Conservation (phyloP, 331 rosid genomes). For the Rhamnella rubrinervis region DNA sequence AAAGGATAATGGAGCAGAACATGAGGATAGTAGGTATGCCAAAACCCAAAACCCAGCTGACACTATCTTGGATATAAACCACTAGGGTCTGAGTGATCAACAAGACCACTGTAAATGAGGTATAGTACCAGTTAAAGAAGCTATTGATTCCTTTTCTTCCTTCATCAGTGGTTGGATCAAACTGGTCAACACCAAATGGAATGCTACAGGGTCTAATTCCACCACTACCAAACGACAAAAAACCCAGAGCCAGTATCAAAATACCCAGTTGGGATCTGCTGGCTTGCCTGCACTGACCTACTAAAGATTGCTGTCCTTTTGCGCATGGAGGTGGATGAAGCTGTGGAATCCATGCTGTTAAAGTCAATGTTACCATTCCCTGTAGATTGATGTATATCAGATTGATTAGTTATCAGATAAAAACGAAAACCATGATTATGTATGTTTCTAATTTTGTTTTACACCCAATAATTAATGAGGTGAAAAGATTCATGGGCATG, state of each 20-base stretch:
- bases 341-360: constrained; percentile 62
- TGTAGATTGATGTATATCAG: constrained; percentile 9
- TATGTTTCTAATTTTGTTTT: neutral
- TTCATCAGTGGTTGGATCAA: constrained; percentile 48
- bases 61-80: constrained; percentile 59
- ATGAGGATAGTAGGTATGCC: constrained; percentile 37
- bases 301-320: constrained; percentile 11
- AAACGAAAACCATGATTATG: neutral
- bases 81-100: constrained; percentile 43
- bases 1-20: constrained; percentile 30
- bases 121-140: constrained; percentile 61
- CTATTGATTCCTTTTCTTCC: constrained; percentile 60
- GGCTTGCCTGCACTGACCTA: constrained; percentile 37
- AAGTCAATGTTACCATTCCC: constrained; percentile 75
- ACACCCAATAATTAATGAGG: too few relatives aligned
- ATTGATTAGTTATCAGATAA: neutral
- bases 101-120: constrained; percentile 42
- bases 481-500: too few relatives aligned
- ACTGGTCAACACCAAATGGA: constrained; percentile 71
- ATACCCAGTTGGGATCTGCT: constrained; percentile 30
- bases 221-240: constrained; percentile 62
- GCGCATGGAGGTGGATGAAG: constrained; percentile 66
- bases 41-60: constrained; percentile 75
- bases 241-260: constrained; percentile 40
- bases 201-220: constrained; percentile 90